phyloP scores from a whole-genome alignment of 169 alveolate species.

The Plasmodium vivax region DNA sequence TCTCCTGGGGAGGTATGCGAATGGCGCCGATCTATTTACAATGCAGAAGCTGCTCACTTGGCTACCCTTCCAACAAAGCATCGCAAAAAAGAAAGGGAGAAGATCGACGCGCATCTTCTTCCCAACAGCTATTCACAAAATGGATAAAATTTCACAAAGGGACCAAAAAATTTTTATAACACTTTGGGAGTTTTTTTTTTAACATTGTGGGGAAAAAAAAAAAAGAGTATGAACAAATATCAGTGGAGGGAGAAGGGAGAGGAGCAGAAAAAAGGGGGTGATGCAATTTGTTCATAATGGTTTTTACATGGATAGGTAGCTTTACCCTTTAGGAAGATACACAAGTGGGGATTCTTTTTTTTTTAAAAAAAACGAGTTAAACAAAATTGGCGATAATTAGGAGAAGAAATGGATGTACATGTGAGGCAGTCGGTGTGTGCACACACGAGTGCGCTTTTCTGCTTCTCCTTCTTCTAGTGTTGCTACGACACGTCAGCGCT shows the following conservation, averaged over 20 bases:
- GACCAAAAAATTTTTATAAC: slow-evolving; percentile 7
- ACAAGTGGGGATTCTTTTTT: background rate
- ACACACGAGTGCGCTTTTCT: background rate
- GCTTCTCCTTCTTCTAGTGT: background rate
- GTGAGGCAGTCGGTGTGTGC: background rate
- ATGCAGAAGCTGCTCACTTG: background rate
- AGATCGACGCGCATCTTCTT: background rate
- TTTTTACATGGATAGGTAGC: slow-evolving; percentile 1
- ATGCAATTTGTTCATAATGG: background rate
- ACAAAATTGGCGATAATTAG: background rate
- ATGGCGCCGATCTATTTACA: background rate
- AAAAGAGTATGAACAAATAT: background rate
- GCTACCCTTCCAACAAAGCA: background rate
- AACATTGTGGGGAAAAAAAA: background rate
- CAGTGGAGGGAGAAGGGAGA: background rate
- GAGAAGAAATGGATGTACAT: background rate
- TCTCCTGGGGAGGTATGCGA: background rate
- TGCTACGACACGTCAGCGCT: background rate
- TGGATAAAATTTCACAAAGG: background rate
- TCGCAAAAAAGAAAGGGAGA: background rate
- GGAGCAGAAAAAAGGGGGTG: background rate
- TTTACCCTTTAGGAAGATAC: background rate
- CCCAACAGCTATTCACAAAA: background rate
- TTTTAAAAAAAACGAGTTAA: background rate
- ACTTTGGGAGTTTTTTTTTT: background rate